Evolutionary conservation across 306 rosid genomes (phyloP).

Genomic region (Pueraria montana): DNA sequence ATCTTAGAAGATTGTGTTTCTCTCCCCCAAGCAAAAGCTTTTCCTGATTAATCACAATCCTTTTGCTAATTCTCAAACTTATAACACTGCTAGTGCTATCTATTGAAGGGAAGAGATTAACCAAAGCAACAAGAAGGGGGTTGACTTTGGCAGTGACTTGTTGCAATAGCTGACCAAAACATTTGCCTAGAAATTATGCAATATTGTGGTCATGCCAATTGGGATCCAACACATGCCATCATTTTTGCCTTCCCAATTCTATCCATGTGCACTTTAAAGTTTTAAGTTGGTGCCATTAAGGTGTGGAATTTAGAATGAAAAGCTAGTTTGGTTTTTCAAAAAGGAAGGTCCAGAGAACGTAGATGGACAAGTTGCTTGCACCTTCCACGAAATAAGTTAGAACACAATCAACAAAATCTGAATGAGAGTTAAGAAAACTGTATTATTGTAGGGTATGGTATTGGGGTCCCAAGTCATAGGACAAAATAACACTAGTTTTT

Average conservation of each 20-base stretch:
- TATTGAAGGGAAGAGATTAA: slow-evolving; percentile 1
- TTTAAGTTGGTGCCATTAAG: not conserved
- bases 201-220: not conserved
- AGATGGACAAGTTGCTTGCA: slow-evolving; percentile 13
- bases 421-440: not conserved
- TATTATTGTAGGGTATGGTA: slow-evolving; percentile 6
- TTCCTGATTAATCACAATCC: slow-evolving; percentile 28
- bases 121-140: not conserved
- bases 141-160: slow-evolving; percentile 44
- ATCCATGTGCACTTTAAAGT: not conserved
- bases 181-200: not conserved
- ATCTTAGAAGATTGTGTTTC: slow-evolving; percentile 38
- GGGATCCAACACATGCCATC: not conserved
- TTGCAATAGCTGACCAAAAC: not conserved
- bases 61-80: slow-evolving; percentile 27
- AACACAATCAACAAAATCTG: slow-evolving; percentile 7
- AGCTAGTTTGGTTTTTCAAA: not conserved
- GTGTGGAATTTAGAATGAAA: slow-evolving; percentile 9
- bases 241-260: not conserved
- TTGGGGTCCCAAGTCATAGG: not conserved
- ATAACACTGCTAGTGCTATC: slow-evolving; percentile 3
- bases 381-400: slow-evolving; percentile 43
- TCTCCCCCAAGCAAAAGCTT: not conserved
- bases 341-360: not conserved
- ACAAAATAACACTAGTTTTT: not conserved